Base-by-base conservation (phyloP, 2,329 filamentous ascomycete genomes). In the Phyllosticta ampelicida region DNA sequence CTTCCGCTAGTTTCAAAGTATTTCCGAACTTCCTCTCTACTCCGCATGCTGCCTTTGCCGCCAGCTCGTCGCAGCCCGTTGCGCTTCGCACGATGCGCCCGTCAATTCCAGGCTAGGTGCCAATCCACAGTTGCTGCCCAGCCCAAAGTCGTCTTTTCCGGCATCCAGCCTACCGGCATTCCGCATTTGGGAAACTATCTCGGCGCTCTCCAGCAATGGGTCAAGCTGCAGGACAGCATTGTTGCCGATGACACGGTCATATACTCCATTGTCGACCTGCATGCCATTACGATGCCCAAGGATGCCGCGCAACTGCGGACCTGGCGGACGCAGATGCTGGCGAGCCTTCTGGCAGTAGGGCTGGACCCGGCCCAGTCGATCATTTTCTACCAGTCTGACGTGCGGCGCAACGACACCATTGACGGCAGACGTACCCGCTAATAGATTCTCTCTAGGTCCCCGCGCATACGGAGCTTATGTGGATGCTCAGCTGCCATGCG, bases 171-270 rank as follows among this genome's bases (percentile, higher is more conserved):
- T 18, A 99, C 94, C 0, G 94, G 92, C 36, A 80, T 95, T 21
- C 94, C 94, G 13, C 94, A 99, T 71, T 76, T 99, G 28, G 94
- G 94, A 58, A 99, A 99, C 74, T 99, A 96, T 72, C 80, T 95
- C 10, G 94, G 94, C 23, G 94, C 94, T 16, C 76, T 99, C 58
- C 82, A 84, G 54, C 84, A 90, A 78, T 99, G 94, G 94, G 86
- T 87, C 52, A 79, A 80, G 61, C 78, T 96, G 8, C 92, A 99
- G 63, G 76, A 90, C 61, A 75, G 80, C 44, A 77, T 83, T 0
- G 63, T 75, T 0, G 68, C 78, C 1, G 75, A 74, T 4, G 82
- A 84, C 10, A 85, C 80, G 60, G 77, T 96, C 19, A 74, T 95
- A 26, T 99, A 87, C 74, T 95, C 87, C 0, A 82, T 99, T 56